Conservation (phyloP, 257 asterid genomes). For the Nicotiana undulata region DNA sequence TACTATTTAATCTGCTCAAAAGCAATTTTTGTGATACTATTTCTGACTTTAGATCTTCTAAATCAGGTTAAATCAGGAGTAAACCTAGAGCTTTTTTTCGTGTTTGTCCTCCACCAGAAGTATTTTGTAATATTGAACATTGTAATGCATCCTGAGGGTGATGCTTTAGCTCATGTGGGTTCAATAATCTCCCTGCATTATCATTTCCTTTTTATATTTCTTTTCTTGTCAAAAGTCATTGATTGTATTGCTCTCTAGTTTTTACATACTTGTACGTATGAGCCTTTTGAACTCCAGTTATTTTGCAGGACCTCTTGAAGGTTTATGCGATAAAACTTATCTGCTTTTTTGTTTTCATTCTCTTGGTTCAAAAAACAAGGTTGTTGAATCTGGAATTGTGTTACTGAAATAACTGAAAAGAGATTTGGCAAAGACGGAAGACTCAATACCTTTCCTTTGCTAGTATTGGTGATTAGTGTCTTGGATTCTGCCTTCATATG, state of each 20-base stretch:
- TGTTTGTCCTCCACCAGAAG: background rate
- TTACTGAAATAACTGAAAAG: too few species aligned
- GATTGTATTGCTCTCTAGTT: background rate
- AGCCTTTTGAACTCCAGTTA: background rate
- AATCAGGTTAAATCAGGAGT: background rate
- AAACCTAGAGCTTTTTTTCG: background rate
- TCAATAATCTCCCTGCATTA: background rate
- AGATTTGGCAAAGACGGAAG: too few species aligned
- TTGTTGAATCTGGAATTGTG: too few species aligned
- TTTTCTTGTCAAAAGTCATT: background rate
- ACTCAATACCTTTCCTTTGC: too few species aligned
- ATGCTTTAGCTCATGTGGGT: conserved; percentile 6
- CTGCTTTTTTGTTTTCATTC: background rate
- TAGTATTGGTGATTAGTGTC: too few species aligned
- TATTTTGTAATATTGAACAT: background rate
- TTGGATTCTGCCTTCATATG: too few species aligned
- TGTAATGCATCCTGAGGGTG: conserved; percentile 7
- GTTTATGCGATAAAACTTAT: background rate
- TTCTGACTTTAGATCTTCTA: conserved; percentile 21
- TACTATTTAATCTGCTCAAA: conserved; percentile 34
- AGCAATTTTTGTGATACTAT: conserved; percentile 45
- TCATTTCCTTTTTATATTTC: background rate
- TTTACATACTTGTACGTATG: background rate
- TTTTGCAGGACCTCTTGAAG: background rate
- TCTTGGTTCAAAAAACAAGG: too few species aligned